A percentile compares a stretch with the other conserved stretches of the same genome.
These are phyloP conservation scores for Aspergillus melleus DNA, from an alignment of 2,329 filamentous ascomycete species.

Conservation along the genomic window DNA sequence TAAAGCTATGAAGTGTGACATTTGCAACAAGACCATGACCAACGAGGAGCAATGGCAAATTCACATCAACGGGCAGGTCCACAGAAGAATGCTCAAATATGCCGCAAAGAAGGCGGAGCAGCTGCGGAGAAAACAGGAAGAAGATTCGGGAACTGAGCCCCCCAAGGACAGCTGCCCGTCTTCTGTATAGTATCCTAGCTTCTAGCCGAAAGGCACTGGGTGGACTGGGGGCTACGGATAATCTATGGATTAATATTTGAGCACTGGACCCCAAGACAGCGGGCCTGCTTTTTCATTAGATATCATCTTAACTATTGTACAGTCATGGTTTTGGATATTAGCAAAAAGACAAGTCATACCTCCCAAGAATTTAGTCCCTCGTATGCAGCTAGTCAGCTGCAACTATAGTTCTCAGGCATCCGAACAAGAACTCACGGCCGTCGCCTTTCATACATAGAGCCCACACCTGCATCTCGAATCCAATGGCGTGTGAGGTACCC, in stretches of 20 bases:
- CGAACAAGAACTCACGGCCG: not conserved
- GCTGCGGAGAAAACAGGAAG: constrained; percentile 26
- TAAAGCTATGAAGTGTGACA: constrained; percentile 61
- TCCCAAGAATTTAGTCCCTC: not conserved
- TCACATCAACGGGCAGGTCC: constrained; percentile 57
- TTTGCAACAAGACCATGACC: constrained; percentile 62
- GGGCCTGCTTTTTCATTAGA: not conserved
- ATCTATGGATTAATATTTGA: not conserved
- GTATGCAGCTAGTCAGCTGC: not conserved
- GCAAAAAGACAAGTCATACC: not conserved
- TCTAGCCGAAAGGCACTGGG: too few relatives aligned
- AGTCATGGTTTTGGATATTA: not conserved
- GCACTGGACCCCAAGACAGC: not conserved
- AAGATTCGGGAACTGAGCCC: not conserved
- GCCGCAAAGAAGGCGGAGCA: constrained; percentile 33
- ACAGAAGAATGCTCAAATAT: constrained; percentile 58
- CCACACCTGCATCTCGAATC: not conserved
- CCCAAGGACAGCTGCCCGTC: not conserved
- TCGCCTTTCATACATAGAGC: not conserved
- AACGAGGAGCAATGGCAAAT: constrained; percentile 59
- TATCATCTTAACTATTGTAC: not conserved
- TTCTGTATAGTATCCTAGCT: too few relatives aligned
- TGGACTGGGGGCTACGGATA: too few relatives aligned
- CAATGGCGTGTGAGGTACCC: too few relatives aligned
- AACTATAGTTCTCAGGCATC: not conserved